phyloP scores from a whole-genome alignment of 106 monocot genomes.

The Acanthochlamys bracteata region DNA sequence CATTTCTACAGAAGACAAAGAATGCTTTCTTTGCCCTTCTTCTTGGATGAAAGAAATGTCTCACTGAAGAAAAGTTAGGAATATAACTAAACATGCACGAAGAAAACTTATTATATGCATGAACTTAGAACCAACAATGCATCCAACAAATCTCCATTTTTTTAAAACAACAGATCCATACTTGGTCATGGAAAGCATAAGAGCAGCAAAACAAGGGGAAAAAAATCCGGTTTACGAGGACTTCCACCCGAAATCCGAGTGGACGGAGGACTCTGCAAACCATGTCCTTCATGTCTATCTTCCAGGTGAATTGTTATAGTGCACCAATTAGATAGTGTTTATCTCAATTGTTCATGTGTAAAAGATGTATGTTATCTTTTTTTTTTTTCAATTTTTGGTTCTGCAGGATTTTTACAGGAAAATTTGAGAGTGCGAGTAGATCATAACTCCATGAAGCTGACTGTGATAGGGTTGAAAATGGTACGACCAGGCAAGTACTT shows the following conservation, averaged over 20 bases:
- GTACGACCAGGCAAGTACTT: neutral
- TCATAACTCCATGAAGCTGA: constrained; percentile 7
- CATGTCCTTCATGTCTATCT: constrained; percentile 6
- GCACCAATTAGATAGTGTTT: neutral
- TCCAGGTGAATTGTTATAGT: too few species aligned
- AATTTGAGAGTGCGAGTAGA: constrained; percentile 13
- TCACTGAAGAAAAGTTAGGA: neutral
- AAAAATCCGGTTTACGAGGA: neutral
- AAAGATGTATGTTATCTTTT: neutral
- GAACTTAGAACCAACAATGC: neutral
- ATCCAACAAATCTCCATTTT: neutral
- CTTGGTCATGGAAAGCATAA: neutral
- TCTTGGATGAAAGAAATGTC: neutral
- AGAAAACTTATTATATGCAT: neutral
- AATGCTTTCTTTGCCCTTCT: neutral
- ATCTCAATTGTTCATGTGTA: neutral
- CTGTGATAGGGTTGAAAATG: constrained; percentile 6
- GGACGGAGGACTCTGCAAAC: constrained; percentile 5
- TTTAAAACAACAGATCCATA: neutral
- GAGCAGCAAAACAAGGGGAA: neutral
- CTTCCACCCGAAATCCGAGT: constrained; percentile 4
- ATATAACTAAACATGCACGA: too few species aligned
- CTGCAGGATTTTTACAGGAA: constrained; percentile 12
- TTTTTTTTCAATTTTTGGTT: neutral
- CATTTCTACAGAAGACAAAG: too few species aligned